A percentile compares a stretch with the other conserved stretches of the same genome.
Evolutionary conservation across 129 eudicot species (phyloP).

Genomic region (Flaveria trinervia): DNA sequence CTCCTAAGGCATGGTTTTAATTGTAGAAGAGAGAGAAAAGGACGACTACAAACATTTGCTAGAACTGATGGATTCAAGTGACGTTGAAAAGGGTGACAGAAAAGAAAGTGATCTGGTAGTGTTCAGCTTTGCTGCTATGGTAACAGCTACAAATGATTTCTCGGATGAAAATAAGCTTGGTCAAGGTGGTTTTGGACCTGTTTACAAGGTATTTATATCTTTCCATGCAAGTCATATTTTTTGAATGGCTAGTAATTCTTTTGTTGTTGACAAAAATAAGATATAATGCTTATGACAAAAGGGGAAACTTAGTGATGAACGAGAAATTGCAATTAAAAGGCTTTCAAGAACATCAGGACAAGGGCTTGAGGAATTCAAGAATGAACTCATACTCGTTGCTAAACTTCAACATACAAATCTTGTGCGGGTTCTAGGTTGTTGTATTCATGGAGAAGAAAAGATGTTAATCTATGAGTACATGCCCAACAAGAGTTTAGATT

Average conservation of each 20-base stretch:
- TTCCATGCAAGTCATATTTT: not conserved
- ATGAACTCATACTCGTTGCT: conserved; percentile 42
- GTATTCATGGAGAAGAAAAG: no score
- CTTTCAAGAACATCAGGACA: conserved; percentile 38
- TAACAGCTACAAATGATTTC: conserved; percentile 41
- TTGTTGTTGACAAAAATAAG: no score
- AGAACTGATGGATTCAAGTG: conserved; percentile 28
- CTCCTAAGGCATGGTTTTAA: not conserved
- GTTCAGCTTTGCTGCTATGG: conserved; percentile 36
- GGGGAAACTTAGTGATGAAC: conserved; percentile 39
- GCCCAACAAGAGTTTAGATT: no score
- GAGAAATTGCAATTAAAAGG: conserved; percentile 36
- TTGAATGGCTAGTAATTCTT: no score
- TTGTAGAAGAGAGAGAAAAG: conserved; percentile 30
- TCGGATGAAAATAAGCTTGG: conserved; percentile 47
- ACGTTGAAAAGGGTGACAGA: conserved; percentile 22
- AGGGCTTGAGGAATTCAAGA: conserved; percentile 43
- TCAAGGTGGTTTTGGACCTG: conserved; percentile 58
- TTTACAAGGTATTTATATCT: conserved; percentile 39
- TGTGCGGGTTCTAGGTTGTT: conserved; percentile 37
- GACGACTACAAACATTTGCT: conserved; percentile 23
- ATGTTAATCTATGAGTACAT: no score
- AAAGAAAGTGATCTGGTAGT: conserved; percentile 40
- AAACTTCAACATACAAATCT: conserved; percentile 45
- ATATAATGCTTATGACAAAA: conserved; percentile 4